Evolutionary conservation across 2,329 filamentous ascomycete genomes (phyloP).

Genomic region (Elsinoe necatrix): DNA sequence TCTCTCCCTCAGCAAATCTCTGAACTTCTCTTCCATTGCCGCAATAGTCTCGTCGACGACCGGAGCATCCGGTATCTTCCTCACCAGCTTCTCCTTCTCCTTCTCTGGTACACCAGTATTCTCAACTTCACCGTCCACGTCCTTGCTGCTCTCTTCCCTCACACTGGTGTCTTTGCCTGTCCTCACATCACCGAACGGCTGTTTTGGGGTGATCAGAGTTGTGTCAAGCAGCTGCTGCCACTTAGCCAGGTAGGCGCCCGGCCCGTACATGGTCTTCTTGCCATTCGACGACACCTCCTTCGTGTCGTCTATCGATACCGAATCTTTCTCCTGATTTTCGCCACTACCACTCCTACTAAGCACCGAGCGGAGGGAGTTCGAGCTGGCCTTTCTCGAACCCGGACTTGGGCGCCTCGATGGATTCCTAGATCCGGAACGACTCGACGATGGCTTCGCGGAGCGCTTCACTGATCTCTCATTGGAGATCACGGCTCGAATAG

Average conservation of each 20-base stretch:
- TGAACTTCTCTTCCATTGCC: conserved; percentile 28
- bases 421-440: neutral
- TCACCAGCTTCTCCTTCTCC: conserved; percentile 26
- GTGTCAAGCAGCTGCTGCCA: conserved; percentile 65
- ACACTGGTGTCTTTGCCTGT: conserved; percentile 29
- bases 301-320: neutral
- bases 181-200: conserved; percentile 45
- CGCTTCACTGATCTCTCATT: conserved; percentile 16
- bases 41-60: conserved; percentile 26
- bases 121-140: conserved; percentile 28
- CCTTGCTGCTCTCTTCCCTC: conserved; percentile 30
- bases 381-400: conserved; percentile 4
- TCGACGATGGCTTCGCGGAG: neutral
- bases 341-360: neutral
- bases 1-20: conserved; percentile 23
- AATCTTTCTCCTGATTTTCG: neutral
- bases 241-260: conserved; percentile 61
- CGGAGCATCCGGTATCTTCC: conserved; percentile 28
- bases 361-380: neutral
- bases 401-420: conserved; percentile 1
- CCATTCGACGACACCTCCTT: conserved; percentile 13
- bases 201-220: conserved; percentile 58
- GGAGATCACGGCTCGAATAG: conserved; percentile 51
- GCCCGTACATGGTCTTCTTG: conserved; percentile 45
- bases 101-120: conserved; percentile 23